phyloP scores from a whole-genome alignment of 139 green algal genomes.

The Chlamydomonas sp. region DNA sequence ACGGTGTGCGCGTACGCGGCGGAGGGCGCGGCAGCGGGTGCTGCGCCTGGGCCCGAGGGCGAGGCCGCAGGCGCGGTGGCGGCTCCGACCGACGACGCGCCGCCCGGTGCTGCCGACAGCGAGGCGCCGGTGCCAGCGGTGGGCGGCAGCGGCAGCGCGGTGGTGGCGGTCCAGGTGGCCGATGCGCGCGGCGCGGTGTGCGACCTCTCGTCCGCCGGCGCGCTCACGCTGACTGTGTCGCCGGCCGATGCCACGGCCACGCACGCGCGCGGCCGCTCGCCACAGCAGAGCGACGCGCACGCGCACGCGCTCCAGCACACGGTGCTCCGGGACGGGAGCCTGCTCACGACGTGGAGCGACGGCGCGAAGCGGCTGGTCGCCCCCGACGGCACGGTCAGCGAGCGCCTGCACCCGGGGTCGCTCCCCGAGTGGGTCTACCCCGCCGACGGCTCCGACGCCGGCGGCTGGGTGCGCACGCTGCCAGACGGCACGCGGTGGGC shows the following conservation, averaged over 20 bases:
- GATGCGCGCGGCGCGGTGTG: too few relatives aligned
- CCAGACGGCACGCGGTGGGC: slow-evolving; percentile 26
- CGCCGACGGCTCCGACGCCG: slow-evolving; percentile 11
- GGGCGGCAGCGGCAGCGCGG: not conserved
- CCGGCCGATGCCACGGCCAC: too few relatives aligned
- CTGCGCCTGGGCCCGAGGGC: not conserved
- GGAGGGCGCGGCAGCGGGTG: not conserved
- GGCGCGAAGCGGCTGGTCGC: slow-evolving; percentile 27
- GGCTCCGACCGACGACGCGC: not conserved
- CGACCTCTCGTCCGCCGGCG: too few relatives aligned
- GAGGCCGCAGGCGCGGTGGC: not conserved
- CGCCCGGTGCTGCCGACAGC: not conserved
- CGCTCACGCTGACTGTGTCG: too few relatives aligned
- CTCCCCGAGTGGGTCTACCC: slow-evolving; percentile 19
- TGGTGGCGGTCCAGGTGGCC: too few relatives aligned
- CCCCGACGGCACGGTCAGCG: slow-evolving; percentile 33
- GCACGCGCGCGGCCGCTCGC: too few relatives aligned
- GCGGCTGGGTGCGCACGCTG: slow-evolving; percentile 24
- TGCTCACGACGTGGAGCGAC: slow-evolving; percentile 3
- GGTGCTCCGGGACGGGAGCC: not conserved
- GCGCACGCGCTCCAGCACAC: too few relatives aligned
- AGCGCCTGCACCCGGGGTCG: slow-evolving; percentile 16
- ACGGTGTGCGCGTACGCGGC: slow-evolving; percentile 12
- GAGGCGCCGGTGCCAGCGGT: not conserved
- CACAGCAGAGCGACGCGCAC: too few relatives aligned